Percentiles rank a stretch among this genome's conserved stretches.
phyloP scores from a whole-genome alignment of 1,284 basidiomycete genomes.

The Coniferiporia sulphurascens region DNA sequence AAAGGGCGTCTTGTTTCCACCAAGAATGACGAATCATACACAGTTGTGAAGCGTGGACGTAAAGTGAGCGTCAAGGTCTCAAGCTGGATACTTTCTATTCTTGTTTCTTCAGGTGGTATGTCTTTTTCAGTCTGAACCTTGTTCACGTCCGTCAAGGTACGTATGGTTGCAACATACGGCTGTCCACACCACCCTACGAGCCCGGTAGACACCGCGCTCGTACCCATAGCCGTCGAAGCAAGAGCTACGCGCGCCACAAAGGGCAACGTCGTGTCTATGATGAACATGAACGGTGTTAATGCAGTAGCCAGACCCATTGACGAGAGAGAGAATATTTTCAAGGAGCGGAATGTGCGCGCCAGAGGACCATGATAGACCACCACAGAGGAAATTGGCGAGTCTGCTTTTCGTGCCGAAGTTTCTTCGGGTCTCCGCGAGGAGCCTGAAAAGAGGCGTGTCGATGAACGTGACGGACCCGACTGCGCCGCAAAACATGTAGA shows the following conservation, averaged over 20 bases:
- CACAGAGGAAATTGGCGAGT: background rate
- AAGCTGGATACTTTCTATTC: slow-evolving; percentile 57
- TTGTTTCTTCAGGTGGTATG: background rate
- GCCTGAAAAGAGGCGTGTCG: background rate
- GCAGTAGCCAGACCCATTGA: slow-evolving; percentile 69
- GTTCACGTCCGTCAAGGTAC: slow-evolving; percentile 32
- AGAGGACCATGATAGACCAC: slow-evolving; percentile 58
- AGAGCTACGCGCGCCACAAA: slow-evolving; percentile 65
- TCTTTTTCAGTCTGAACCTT: slow-evolving; percentile 30
- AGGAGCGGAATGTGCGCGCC: slow-evolving; percentile 61
- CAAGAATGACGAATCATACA: slow-evolving; percentile 73
- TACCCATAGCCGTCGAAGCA: slow-evolving; percentile 64
- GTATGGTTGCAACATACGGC: slow-evolving; percentile 47
- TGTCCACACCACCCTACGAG: slow-evolving; percentile 68
- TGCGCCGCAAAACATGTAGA: background rate
- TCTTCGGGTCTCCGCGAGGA: background rate
- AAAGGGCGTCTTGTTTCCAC: slow-evolving; percentile 67
- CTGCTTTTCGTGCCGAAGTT: background rate
- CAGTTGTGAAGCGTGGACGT: slow-evolving; percentile 53
- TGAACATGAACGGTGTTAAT: slow-evolving; percentile 75
- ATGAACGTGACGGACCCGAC: background rate
- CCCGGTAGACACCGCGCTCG: slow-evolving; percentile 66
- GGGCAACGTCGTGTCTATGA: slow-evolving; percentile 74
- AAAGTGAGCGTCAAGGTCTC: slow-evolving; percentile 65
- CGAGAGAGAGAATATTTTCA: slow-evolving; percentile 81